Base-by-base conservation (phyloP, 2,329 filamentous ascomycete genomes). In the Colletotrichum caudatum region DNA sequence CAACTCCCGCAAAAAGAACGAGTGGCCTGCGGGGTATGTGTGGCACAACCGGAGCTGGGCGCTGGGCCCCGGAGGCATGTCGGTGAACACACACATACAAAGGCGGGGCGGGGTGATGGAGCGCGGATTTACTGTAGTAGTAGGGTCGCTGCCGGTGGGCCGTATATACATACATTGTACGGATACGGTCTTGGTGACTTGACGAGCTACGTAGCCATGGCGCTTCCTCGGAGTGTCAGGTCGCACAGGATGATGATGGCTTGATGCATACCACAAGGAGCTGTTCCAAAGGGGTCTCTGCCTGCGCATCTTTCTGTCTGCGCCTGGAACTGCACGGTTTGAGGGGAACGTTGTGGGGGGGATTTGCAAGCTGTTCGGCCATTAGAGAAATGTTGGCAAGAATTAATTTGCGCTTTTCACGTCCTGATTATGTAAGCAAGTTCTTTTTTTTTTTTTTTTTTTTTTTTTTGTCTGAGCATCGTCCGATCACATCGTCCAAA, bases 31-130 rank as follows among this genome's bases (percentile, higher is more conserved):
- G 64, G 68, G 58, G 68, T 37, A 62, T 46, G 44, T 46, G 20
- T 12, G 44, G 51, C 48, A 29, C 23, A 41, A n/a, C n/a, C 7
- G 44, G 53, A 65, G 61, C 51, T 69, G 66, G 59, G 44, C 37
- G 37, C 61, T 37, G 48, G 61, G 48, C 23, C 61, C 61, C 61
- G 61, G 61, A 53, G 53, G 51, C 66, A 69, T 57, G 61, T 69
- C 66, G 66, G 66, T 41, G 61, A 65, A 18, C 33, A 59, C 23
- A 16, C 9, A 44, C 41, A 44, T 3, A n/a, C 44, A 46, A 54
- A 53, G 61, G 50, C n/a, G 35, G 44, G 61, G 50, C n/a, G 35
- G 44, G 59, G 44, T 18, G 23, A 39, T 3, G 33, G 33, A 51
- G 46, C 61, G 35, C 29, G 61, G 48, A 50, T 50, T 64, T 54